These are phyloP conservation scores for Astathelohania contejeani DNA, from an alignment of 371 early-diverging fungal genomes.

Conservation along the genomic window DNA sequence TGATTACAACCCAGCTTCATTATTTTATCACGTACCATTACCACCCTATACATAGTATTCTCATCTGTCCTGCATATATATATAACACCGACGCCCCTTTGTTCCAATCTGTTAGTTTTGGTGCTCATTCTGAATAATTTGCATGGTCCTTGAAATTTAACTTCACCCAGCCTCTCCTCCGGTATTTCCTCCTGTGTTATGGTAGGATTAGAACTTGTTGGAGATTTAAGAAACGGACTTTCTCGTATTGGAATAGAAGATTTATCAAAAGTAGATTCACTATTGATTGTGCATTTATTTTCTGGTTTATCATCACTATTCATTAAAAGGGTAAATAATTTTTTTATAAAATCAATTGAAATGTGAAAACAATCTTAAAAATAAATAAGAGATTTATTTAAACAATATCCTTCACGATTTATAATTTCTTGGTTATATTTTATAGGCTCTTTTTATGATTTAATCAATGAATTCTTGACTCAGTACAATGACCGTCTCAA, in stretches of 20 bases:
- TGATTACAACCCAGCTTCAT: conserved; percentile 41
- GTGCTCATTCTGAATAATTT: conserved; percentile 26
- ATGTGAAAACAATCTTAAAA: too few species aligned
- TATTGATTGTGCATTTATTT: background rate
- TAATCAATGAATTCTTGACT: too few species aligned
- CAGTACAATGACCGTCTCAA: too few species aligned
- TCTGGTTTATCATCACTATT: background rate
- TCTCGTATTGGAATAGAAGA: background rate
- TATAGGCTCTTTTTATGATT: background rate
- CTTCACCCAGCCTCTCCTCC: conserved; percentile 9
- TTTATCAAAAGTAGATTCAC: background rate
- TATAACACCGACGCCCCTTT: conserved; percentile 33
- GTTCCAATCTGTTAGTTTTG: conserved; percentile 28
- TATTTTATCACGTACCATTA: conserved; percentile 38
- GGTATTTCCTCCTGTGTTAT: too few species aligned
- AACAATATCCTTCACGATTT: too few species aligned
- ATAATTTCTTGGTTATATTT: background rate
- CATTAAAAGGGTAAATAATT: too few species aligned
- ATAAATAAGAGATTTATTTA: too few species aligned
- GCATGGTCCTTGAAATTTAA: conserved; percentile 26
- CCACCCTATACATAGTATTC: conserved; percentile 19
- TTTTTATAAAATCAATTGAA: too few species aligned
- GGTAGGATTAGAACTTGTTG: too few species aligned
- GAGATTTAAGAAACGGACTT: background rate
- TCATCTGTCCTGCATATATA: conserved; percentile 17